Evolutionary conservation across 495 filamentous ascomycete genomes (phyloP).

Genomic region (Ascodesmis nigricans): DNA sequence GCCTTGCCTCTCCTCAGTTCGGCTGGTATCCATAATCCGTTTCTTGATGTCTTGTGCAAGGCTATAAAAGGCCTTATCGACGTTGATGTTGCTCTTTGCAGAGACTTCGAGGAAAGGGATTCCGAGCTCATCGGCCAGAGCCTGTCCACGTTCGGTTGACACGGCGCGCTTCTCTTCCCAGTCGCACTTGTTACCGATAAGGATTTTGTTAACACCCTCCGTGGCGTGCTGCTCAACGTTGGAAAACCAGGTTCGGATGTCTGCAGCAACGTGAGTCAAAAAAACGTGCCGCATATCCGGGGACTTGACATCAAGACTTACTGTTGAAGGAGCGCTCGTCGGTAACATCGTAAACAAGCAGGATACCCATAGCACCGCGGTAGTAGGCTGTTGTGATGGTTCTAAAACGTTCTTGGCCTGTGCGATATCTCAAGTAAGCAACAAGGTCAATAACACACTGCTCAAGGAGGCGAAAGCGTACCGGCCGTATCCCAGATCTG

Average conservation of each 20-base stretch:
- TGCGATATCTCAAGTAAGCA: slow-evolving; percentile 4
- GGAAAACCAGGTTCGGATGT: slow-evolving; percentile 97
- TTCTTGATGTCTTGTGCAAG: slow-evolving; percentile 97
- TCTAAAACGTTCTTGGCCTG: slow-evolving; percentile 78
- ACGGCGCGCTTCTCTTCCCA: slow-evolving; percentile 98
- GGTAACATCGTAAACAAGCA: slow-evolving; percentile 96
- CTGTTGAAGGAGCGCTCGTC: slow-evolving; percentile 95
- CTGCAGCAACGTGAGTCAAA: slow-evolving; percentile 27
- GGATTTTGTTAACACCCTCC: slow-evolving; percentile 98
- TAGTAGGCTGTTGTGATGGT: slow-evolving; percentile 99
- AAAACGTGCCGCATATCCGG: not conserved
- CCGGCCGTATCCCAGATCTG: slow-evolving; percentile 98
- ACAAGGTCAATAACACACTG: slow-evolving; percentile 4
- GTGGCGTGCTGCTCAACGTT: slow-evolving; percentile 98
- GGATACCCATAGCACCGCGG: slow-evolving; percentile 90
- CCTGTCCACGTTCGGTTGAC: slow-evolving; percentile 78
- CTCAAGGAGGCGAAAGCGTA: slow-evolving; percentile 2
- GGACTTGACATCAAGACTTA: slow-evolving; percentile 28
- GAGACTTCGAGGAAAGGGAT: slow-evolving; percentile 98
- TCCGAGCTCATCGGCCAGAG: slow-evolving; percentile 82
- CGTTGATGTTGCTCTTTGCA: slow-evolving; percentile 97
- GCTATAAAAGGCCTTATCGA: slow-evolving; percentile 94
- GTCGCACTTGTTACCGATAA: slow-evolving; percentile 99
- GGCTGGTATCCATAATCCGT: slow-evolving; percentile 65
- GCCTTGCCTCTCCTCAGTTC: slow-evolving; percentile 44